Percentiles rank a stretch among this genome's conserved stretches.
These are phyloP conservation scores for Thermothielavioides terrestris DNA, from an alignment of 495 filamentous ascomycete species.

Conservation along the genomic window DNA sequence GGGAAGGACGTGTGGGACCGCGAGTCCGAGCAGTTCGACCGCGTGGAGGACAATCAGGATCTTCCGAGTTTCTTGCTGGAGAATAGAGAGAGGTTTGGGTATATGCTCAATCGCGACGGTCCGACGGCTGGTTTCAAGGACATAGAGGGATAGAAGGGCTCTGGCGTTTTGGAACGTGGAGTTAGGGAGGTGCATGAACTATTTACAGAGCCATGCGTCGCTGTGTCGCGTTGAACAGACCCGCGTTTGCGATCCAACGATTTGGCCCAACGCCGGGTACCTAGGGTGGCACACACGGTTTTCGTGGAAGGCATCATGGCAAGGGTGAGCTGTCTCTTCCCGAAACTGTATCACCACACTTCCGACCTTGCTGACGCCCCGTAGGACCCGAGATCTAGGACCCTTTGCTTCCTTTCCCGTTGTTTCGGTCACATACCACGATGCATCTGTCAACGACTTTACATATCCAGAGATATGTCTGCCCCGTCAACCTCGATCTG, in stretches of 20 bases:
- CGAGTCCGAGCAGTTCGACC: slow-evolving; percentile 35
- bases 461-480: too few relatives aligned
- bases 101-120: slow-evolving; percentile 33
- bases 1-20: slow-evolving; percentile 47
- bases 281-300: slow-evolving; percentile 16
- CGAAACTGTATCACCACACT: too few relatives aligned
- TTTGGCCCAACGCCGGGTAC: neutral
- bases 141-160: slow-evolving; percentile 13
- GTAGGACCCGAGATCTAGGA: too few relatives aligned
- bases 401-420: too few relatives aligned
- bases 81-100: slow-evolving; percentile 27
- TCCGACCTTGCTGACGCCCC: too few relatives aligned
- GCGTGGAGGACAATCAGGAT: slow-evolving; percentile 37
- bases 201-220: neutral
- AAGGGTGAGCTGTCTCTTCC: too few relatives aligned
- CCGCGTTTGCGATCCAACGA: neutral
- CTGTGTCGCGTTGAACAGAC: neutral
- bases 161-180: neutral
- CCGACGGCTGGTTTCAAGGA: slow-evolving; percentile 34
- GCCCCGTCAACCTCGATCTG: too few relatives aligned
- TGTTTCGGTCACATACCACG: too few relatives aligned
- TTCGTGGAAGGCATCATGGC: too few relatives aligned
- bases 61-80: slow-evolving; percentile 34
- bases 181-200: neutral
- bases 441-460: too few relatives aligned